These are phyloP conservation scores for Arctium lappa DNA, from an alignment of 129 eudicot genomes.

Conservation along the genomic window DNA sequence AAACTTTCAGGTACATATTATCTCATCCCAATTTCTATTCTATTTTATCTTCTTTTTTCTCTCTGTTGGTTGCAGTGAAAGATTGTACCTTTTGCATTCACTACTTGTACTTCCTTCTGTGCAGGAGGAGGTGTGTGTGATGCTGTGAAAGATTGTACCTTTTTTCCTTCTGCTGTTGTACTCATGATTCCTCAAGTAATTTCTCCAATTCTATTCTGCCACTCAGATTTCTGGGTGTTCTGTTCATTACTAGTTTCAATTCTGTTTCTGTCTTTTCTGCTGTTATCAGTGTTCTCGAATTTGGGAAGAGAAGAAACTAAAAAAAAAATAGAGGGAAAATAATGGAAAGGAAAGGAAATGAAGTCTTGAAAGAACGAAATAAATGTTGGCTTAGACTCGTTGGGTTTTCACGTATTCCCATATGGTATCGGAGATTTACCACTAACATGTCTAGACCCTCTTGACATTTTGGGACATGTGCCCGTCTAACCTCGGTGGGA, in stretches of 20 bases:
- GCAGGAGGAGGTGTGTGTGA: conserved; percentile 11
- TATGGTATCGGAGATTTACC: not conserved
- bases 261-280: not conserved
- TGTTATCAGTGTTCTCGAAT: not conserved
- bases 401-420: too few relatives aligned
- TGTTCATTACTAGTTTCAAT: not conserved
- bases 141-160: conserved; percentile 14
- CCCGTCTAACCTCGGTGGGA: not conserved
- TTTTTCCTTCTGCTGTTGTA: not conserved
- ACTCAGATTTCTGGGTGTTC: not conserved
- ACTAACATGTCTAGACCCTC: not conserved
- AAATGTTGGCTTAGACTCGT: not conserved
- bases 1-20: not conserved
- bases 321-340: too few relatives aligned
- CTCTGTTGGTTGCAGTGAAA: not conserved
- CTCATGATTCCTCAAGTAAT: conserved; percentile 31
- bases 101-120: not conserved
- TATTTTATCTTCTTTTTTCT: conserved; percentile 6
- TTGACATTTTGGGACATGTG: not conserved
- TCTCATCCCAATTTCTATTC: conserved; percentile 4
- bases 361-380: too few relatives aligned
- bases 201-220: not conserved
- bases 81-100: conserved; percentile 11
- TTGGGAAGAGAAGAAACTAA: not conserved
- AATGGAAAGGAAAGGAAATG: too few relatives aligned